Evolutionary conservation across 257 asterid species (phyloP).

Genomic region (Galeopsis tetrahit): DNA sequence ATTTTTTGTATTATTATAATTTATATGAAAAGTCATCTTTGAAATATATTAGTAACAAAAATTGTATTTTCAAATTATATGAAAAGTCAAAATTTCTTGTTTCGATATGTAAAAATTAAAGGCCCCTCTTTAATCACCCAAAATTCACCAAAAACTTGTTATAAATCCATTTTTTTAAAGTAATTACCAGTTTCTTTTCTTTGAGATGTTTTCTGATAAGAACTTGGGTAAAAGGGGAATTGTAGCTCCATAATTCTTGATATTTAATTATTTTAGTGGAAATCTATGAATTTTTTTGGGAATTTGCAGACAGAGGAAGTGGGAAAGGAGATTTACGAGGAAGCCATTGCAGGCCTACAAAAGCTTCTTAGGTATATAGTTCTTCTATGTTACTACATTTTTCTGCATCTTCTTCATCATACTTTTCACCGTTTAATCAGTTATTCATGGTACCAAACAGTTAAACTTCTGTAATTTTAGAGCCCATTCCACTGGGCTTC

Average conservation of each 20-base stretch:
- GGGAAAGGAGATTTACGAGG: conserved; percentile 64
- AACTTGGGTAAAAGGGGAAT: not conserved
- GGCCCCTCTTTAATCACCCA: not conserved
- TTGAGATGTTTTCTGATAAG: not conserved
- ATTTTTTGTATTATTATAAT: not conserved
- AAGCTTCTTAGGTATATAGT: conserved; percentile 68
- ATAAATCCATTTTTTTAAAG: not conserved
- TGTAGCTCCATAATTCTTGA: not conserved
- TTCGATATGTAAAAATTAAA: conserved; percentile 1
- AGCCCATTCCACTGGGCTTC: too few species aligned
- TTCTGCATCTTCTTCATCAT: not conserved
- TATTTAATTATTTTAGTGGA: not conserved
- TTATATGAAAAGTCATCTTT: not conserved
- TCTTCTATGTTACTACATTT: not conserved
- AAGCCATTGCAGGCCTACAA: conserved; percentile 78
- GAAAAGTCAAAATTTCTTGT: not conserved
- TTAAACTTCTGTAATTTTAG: too few species aligned
- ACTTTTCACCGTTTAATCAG: not conserved
- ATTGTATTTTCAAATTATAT: not conserved
- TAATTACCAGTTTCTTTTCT: not conserved
- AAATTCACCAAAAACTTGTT: not conserved
- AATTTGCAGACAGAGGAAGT: conserved; percentile 59
- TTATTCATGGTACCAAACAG: not conserved
- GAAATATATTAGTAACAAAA: not conserved
- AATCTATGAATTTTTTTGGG: not conserved